Base-by-base conservation (phyloP, 2,329 filamentous ascomycete genomes). In the Aphanoascus verrucosus region DNA sequence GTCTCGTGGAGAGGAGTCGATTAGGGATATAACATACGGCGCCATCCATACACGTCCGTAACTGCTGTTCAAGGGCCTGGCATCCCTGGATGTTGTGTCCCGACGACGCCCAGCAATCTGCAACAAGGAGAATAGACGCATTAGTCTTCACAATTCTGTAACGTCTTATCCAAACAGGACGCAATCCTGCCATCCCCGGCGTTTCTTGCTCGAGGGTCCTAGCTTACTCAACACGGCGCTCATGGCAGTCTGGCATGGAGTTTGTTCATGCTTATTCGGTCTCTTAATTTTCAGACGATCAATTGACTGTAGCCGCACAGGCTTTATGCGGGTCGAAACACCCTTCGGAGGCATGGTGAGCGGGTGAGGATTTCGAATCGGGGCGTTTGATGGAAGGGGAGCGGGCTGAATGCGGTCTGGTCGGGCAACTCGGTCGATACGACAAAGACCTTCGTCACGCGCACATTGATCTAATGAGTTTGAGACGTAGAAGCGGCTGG, bases 11-110 rank as follows among this genome's bases (percentile, higher is more conserved):
- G 23, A 28, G 7, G 7, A 28, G 23, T 28, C 23, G 23, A 35
- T 17, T 31, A 37, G 4, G 19, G 34, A 20, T 19, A 41, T 8
- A 9, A 55, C 76, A 64, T 77, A 85, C 81, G 58, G 84, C 83
- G 53, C 79, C 79, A 74, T 97, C 91, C 88, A 96, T 95, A 67
- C 82, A 85, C 51, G 74, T 71, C 61, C 80, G 73, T 60, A 85
- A 67, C 63, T 80, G 77, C 61, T 81, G 73, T 64, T 84, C 82
- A 34, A 85, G 67, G 40, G 72, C 73, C 32, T 74, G 74, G 61
- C 82, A 85, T 40, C 77, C 80, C 63, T 78, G 74, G n/a, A 75
- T 67, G 17, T 70, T 64, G 46, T 72, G 69, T 52, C 70, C 71
- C n/a, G 71, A 63, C 6, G 73, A 72, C 32, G 72, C 71, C 72